Percentiles rank a stretch among this genome's conserved stretches.
Evolutionary conservation across 306 rosid genomes (phyloP).

Genomic region (Glycyrrhiza uralensis): DNA sequence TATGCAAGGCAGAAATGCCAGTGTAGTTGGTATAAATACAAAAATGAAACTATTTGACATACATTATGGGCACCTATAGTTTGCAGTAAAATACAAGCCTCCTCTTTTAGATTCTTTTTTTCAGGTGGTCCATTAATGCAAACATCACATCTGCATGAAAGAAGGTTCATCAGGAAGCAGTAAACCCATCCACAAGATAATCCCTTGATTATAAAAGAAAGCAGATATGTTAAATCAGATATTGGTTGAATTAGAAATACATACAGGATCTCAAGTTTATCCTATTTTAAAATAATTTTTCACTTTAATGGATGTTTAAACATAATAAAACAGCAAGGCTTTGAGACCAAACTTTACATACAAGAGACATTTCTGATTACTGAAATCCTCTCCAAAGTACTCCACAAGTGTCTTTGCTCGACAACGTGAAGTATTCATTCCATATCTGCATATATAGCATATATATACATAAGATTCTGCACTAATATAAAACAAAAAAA

Average conservation of each 20-base stretch:
- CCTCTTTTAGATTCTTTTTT: slow-evolving; percentile 70
- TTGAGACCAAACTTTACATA: slow-evolving; percentile 40
- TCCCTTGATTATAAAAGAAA: slow-evolving; percentile 3
- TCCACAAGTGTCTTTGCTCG: slow-evolving; percentile 80
- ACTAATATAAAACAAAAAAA: slow-evolving; percentile 7
- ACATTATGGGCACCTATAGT: slow-evolving; percentile 56
- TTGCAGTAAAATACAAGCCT: slow-evolving; percentile 60
- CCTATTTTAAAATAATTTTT: neutral
- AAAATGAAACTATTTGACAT: slow-evolving; percentile 31
- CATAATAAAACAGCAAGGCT: slow-evolving; percentile 9
- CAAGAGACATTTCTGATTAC: slow-evolving; percentile 63
- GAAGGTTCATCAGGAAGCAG: slow-evolving; percentile 3
- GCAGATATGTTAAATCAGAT: slow-evolving; percentile 1
- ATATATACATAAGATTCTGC: neutral
- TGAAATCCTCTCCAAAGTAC: slow-evolving; percentile 79
- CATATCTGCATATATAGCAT: slow-evolving; percentile 57
- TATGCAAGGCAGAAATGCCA: neutral
- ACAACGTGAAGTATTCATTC: slow-evolving; percentile 76
- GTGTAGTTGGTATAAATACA: slow-evolving; percentile 5
- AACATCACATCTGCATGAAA: slow-evolving; percentile 74
- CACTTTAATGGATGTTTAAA: slow-evolving; percentile 7
- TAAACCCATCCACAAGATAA: neutral
- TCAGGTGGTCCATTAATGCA: slow-evolving; percentile 77
- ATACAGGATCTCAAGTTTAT: slow-evolving; percentile 2
- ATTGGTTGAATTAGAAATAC: neutral